Evolutionary conservation across 805 yeast species (phyloP).

Genomic region (Nakazawaea anatomiae): DNA sequence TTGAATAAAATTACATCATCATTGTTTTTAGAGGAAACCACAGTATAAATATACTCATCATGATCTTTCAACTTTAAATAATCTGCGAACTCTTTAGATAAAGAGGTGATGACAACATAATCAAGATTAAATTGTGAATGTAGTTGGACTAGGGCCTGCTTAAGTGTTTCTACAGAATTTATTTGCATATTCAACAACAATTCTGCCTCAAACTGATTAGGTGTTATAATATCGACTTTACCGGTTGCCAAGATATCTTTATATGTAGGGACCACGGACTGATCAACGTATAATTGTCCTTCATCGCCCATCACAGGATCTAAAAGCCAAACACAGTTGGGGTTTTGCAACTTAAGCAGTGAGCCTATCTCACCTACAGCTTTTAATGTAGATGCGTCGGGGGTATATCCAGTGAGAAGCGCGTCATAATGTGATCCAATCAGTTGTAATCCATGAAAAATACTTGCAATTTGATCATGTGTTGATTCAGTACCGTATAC

Average conservation of each 20-base stretch:
- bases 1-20: constrained; percentile 29
- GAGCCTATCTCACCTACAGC: constrained; percentile 33
- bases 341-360: constrained; percentile 27
- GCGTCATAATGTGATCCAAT: constrained; percentile 41
- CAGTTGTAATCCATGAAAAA: constrained; percentile 31
- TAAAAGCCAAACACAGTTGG: constrained; percentile 45
- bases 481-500: constrained; percentile 41
- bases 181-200: constrained; percentile 52
- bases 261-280: constrained; percentile 55
- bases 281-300: constrained; percentile 59
- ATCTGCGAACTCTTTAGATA: constrained; percentile 17
- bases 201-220: constrained; percentile 88
- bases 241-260: constrained; percentile 36
- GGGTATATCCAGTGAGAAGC: constrained; percentile 62
- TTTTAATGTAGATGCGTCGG: constrained; percentile 45
- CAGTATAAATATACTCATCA: constrained; percentile 29
- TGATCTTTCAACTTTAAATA: constrained; percentile 4
- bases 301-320: constrained; percentile 86
- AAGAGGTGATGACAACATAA: constrained; percentile 64
- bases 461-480: constrained; percentile 30
- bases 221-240: constrained; percentile 70
- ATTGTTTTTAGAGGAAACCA: constrained; percentile 31
- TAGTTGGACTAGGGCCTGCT: constrained; percentile 39
- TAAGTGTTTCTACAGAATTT: constrained; percentile 29
- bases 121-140: constrained; percentile 45